Evolutionary conservation across 2,329 filamentous ascomycete species (phyloP), one percentile per base, ranked within the genome.

Genomic region (Ceratocystis cacaofunesta): DNA sequence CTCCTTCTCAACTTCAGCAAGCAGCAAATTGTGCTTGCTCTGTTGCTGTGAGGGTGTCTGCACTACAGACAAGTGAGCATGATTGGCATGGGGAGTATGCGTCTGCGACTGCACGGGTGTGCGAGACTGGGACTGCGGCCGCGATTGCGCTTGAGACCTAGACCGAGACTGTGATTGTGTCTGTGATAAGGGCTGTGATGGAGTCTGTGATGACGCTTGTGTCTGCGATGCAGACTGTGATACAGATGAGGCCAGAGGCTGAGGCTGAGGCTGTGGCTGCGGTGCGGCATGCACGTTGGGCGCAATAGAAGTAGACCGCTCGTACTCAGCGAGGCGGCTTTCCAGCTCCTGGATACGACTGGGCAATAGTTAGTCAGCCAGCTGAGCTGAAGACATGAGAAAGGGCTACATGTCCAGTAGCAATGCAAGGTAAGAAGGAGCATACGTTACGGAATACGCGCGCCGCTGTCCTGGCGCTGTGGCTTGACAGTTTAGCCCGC

Each of bases 261-360:
- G 19, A 1, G 41, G 25, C n/a, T 48, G 61, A 0, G 61, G 10
- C 41, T 7, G n/a, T 25, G 58, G 36, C 41, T 7, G 12, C 3
- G 60, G 15, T 15, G 8, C 25, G 2, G 61, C 15, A 15, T 44
- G 61, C 61, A 30, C 36, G 7, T 28, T 30, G n/a, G 28, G 44
- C 3, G 44, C n/a, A 7, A 32, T 48, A 3, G 61, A 63, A 28
- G 50, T 61, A 17, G 61, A 64, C 10, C 65, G 65, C 58, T 69
- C 69, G 36, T 69, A 69, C 15, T 68, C 61, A 1, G 69, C 69
- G 4, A 69, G 61, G 15, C 69, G 50, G 3, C 66, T 68, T 62
- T 69, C 67, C 15, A 69, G 32, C 48, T 69, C 69, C 22, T 69
- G 68, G 1, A 69, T 69, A 4, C 68, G 61, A 36, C 69, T 69